A percentile compares a stretch with the other conserved stretches of the same genome.
These are phyloP conservation scores for Solanum virginianum DNA, from an alignment of 257 asterid genomes.

Conservation along the genomic window DNA sequence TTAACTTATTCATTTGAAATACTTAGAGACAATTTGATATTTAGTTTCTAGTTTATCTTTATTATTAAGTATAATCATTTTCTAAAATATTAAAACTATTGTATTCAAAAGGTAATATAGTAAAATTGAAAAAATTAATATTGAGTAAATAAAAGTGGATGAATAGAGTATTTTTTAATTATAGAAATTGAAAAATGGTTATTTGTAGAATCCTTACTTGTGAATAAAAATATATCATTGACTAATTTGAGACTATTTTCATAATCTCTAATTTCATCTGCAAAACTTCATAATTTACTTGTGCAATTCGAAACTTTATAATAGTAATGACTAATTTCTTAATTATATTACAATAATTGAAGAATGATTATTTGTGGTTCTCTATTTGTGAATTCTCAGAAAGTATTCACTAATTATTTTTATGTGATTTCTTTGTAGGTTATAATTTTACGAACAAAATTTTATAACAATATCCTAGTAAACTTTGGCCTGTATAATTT, in stretches of 20 bases:
- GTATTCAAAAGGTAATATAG: background rate
- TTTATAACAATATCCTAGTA: accelerated
- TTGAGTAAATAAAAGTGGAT: background rate
- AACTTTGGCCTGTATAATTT: background rate
- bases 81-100: no score
- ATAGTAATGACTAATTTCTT: background rate
- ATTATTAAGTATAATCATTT: no score
- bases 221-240: background rate
- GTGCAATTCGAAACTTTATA: background rate
- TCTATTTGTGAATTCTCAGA: background rate
- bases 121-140: background rate
- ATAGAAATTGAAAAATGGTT: background rate
- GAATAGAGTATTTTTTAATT: background rate
- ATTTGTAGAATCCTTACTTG: background rate
- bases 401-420: background rate
- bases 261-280: background rate
- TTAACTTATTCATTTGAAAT: no score
- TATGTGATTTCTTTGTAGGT: background rate
- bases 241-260: background rate
- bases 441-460: background rate
- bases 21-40: background rate
- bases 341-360: background rate
- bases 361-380: background rate
- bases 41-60: no score
- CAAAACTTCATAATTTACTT: background rate